Conservation (phyloP, 73 alveolate genomes). For the Durusdinium trenchii region DNA sequence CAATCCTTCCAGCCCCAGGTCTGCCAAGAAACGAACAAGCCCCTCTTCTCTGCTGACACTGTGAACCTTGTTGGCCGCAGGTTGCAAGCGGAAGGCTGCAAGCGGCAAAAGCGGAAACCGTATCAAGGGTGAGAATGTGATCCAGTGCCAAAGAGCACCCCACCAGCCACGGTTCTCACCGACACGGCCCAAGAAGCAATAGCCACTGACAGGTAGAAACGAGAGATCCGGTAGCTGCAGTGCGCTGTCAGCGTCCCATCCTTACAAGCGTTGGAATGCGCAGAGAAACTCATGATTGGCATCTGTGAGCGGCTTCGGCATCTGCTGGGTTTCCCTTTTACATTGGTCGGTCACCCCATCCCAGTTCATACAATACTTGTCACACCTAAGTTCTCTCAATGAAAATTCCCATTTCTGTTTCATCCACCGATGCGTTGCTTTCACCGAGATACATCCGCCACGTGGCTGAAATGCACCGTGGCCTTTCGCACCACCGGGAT, state of each 20-base stretch:
- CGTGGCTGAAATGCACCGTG: conserved; percentile 67
- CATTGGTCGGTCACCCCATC: too few relatives aligned
- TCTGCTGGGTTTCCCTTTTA: too few relatives aligned
- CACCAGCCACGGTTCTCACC: too few relatives aligned
- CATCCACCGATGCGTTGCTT: background rate
- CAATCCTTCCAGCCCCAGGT: background rate
- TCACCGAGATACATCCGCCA: conserved; percentile 48
- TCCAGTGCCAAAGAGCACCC: too few relatives aligned
- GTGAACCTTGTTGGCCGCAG: conserved; percentile 75
- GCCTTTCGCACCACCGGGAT: conserved; percentile 92
- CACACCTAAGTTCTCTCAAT: too few relatives aligned
- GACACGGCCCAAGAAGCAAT: background rate
- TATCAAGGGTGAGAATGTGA: too few relatives aligned
- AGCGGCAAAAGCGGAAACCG: background rate
- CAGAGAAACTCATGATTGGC: background rate
- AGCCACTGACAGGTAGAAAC: conserved; percentile 34
- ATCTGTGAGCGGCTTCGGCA: too few relatives aligned
- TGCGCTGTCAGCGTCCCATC: conserved; percentile 81
- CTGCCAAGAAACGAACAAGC: conserved; percentile 38
- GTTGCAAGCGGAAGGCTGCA: too few relatives aligned
- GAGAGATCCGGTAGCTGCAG: conserved; percentile 88
- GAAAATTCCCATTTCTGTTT: too few relatives aligned
- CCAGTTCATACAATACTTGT: too few relatives aligned
- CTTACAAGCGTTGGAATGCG: background rate
- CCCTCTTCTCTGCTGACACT: conserved; percentile 87